These are phyloP conservation scores for Spencermartinsiella europaea DNA, from an alignment of 805 yeast genomes.

Conservation along the genomic window DNA sequence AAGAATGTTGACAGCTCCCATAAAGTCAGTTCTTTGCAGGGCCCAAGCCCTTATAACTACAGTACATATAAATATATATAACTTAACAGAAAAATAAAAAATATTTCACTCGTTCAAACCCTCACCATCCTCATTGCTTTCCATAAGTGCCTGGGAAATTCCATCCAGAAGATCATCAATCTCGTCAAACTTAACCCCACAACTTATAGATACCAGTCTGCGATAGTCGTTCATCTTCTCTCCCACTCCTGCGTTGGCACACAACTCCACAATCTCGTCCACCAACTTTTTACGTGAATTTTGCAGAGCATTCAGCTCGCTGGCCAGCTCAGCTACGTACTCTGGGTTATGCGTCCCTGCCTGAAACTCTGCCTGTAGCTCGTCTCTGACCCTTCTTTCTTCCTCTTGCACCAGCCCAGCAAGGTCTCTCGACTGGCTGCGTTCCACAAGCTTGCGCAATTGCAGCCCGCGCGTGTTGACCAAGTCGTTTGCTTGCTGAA, in stretches of 20 bases:
- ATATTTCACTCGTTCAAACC: no score
- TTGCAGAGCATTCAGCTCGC: conserved; percentile 39
- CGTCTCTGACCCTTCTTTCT: conserved; percentile 35
- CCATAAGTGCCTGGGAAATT: conserved; percentile 46
- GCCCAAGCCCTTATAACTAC: no score
- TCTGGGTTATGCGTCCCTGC: conserved; percentile 7
- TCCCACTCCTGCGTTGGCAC: conserved; percentile 42
- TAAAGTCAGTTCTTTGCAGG: no score
- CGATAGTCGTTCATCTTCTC: conserved; percentile 73
- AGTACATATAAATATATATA: no score
- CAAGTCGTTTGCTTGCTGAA: conserved; percentile 25
- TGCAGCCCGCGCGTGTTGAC: conserved; percentile 29
- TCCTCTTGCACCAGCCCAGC: conserved; percentile 56
- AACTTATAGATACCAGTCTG: conserved; percentile 65
- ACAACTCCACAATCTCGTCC: conserved; percentile 46
- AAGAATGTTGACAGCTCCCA: no score
- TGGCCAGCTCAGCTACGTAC: conserved; percentile 27
- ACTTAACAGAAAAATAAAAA: no score
- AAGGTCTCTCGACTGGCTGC: conserved; percentile 57
- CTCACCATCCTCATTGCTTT: conserved; percentile 11
- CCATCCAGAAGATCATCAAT: conserved; percentile 80
- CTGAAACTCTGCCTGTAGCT: conserved; percentile 18
- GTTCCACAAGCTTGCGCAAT: conserved; percentile 47
- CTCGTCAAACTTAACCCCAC: conserved; percentile 74
- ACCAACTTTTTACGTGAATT: conserved; percentile 37